phyloP scores from a whole-genome alignment of 1,284 basidiomycete genomes.

The Uromyces viciae-fabae region DNA sequence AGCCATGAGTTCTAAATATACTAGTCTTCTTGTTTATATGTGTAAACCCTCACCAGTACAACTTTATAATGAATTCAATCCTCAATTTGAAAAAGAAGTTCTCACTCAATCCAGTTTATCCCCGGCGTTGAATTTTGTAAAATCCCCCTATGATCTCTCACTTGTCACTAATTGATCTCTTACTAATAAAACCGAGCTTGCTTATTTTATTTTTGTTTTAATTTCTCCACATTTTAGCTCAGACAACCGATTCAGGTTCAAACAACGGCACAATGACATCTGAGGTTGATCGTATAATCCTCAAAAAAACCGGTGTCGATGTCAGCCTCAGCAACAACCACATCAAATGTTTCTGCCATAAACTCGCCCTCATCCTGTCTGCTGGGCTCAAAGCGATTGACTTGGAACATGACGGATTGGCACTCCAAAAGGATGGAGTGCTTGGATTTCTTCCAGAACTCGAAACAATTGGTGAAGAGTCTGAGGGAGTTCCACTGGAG shows the following conservation, averaged over 20 bases:
- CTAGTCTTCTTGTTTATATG: too few species aligned
- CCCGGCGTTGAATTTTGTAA: too few species aligned
- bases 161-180: neutral
- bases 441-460: neutral
- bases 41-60: too few species aligned
- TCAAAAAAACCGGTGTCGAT: neutral
- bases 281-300: neutral
- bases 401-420: neutral
- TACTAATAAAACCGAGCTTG: too few species aligned
- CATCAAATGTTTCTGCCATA: constrained; percentile 8
- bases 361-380: constrained; percentile 2
- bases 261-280: neutral
- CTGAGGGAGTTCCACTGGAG: neutral
- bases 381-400: neutral
- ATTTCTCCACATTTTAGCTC: neutral
- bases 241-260: constrained; percentile 1
- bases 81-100: too few species aligned
- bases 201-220: neutral
- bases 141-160: neutral
- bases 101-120: too few species aligned
- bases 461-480: neutral
- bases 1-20: too few species aligned
- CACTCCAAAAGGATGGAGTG: neutral
- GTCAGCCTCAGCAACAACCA: neutral
- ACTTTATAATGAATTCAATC: too few species aligned